Conservation (phyloP, 768 basidiomycete species). For the Auricularia sp. region DNA sequence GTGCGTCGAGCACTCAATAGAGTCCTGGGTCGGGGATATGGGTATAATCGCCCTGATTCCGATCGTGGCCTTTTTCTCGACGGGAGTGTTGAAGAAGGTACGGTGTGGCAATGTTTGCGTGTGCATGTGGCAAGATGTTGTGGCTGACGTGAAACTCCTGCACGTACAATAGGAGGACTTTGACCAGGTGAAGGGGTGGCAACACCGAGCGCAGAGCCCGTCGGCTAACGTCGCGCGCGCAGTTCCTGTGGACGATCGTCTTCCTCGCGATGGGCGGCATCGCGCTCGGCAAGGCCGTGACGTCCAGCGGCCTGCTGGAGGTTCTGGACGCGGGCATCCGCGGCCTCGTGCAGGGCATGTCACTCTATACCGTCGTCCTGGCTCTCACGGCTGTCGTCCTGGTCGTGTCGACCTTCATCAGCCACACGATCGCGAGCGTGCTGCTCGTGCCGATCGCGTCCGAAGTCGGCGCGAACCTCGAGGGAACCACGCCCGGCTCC, state of each 20-base stretch:
- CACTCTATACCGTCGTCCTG: conserved; percentile 60
- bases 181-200: conserved; percentile 28
- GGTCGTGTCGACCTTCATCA: conserved; percentile 91
- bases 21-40: conserved; percentile 84
- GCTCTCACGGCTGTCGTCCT: conserved; percentile 62
- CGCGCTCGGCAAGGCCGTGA: conserved; percentile 88
- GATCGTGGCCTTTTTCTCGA: conserved; percentile 86
- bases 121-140: not conserved
- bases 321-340: conserved; percentile 61
- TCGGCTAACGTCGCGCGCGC: conserved; percentile 17
- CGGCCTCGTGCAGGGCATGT: conserved; percentile 47
- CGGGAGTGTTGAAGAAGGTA: conserved; percentile 89
- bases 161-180: conserved; percentile 68
- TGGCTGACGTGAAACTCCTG: not conserved
- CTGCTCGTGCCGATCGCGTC: conserved; percentile 94
- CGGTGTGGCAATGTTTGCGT: conserved; percentile 8
- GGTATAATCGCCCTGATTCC: conserved; percentile 93
- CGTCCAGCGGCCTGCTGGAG: conserved; percentile 76
- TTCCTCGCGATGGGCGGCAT: conserved; percentile 98
- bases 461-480: conserved; percentile 72
- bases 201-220: too few species aligned
- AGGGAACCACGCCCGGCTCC: conserved; percentile 58
- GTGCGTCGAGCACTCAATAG: conserved; percentile 77
- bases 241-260: conserved; percentile 89
- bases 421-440: conserved; percentile 93